Evolutionary conservation across 1,284 basidiomycete species (phyloP), one percentile per base, ranked within the genome.

Genomic region (Binderoboletus segoi): DNA sequence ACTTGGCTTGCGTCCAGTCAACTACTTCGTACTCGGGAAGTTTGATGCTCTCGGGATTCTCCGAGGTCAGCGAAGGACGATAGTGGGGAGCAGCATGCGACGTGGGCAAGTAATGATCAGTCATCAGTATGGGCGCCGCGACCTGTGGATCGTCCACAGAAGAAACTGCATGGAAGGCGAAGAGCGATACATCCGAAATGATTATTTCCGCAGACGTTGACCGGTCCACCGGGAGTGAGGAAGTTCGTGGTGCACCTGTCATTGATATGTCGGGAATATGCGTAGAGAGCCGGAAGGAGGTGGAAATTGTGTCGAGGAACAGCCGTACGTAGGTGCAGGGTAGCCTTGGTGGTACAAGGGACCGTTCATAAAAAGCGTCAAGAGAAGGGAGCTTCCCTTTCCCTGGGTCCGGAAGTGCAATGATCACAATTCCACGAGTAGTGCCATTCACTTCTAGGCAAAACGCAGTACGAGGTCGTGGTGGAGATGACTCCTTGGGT

Each of bases 121-220:
- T 84, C 53, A 90, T 80, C 18, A 91, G 62, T 48, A 92, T 67
- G 15, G 89, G 89, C 21, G 78, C 77, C 20, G 83, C 78, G 41
- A 69, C 54, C 55, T 71, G 69, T 37, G 74, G 54, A 50, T 70
- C 66, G 10, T 61, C 59, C 18, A 37, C 33, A 18, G 63, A 62
- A 24, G 59, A 54, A 48, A 62, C 43, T 11, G 57, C 48, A 33
- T 77, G 67, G 61, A 85, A 79, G 24, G 73, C 74, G 61, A 87
- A 85, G 1, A 80, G 63, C 23, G 85, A 85, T 6, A 88, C 20
- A 35, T 88, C 86, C 4, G 69, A 63, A 35, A 83, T 12, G 20
- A 58, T 46, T 26, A 72, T 21, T 45, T 53, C 64, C 8, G 73
- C 69, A 46, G 82, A 63, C 8, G 70, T 63, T 32, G 70, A 64